Base-by-base conservation (phyloP, 129 eudicot species). In the Arctium lappa region DNA sequence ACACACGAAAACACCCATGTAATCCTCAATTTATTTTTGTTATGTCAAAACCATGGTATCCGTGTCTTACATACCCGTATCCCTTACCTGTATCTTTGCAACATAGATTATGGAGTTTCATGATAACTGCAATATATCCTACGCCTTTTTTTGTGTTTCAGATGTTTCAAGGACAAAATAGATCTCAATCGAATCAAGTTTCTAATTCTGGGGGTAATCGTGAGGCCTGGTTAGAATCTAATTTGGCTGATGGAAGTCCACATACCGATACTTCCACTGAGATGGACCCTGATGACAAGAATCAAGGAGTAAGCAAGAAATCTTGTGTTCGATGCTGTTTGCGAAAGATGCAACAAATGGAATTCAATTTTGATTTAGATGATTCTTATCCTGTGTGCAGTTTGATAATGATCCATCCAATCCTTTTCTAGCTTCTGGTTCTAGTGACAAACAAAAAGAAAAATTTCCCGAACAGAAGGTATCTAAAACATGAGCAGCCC, bases 191-290 rank as follows among this genome's bases (percentile, higher is more conserved):
- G 16, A 86, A 82, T 80, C 84, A 82, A 38, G 87, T 78, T 83
- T 75, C 94, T 83, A 78, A 83, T 6, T 77, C 90, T 12, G 90
- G 88, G 31, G 82, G 75, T 83, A 87, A 85, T 74, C 92, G 81
- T 76, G 96, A 94, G 82, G 91, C 90, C 18, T 92, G 97, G 97
- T 93, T 86, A 78, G 98, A 94, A 65, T 86, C 97, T 13, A 92
- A 88, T 84, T 84, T 88, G 91, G 94, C 85, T 78, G 96, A 88
- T 56, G 90, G 91, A 69, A 92, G 98, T 65, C 94, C 98, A 4
- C 90, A 88, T 63, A 89, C 97, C 0, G 99, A 96, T 85, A 89
- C 97, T 78, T 96, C 99, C 8, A 89, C 91, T 7, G 99, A 96
- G 72, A 76, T 86, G 88, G 99, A 96, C 60, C 85, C 89, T 3